These are phyloP conservation scores for Trichosanthes cucumerina DNA, from an alignment of 306 rosid species.

Conservation along the genomic window DNA sequence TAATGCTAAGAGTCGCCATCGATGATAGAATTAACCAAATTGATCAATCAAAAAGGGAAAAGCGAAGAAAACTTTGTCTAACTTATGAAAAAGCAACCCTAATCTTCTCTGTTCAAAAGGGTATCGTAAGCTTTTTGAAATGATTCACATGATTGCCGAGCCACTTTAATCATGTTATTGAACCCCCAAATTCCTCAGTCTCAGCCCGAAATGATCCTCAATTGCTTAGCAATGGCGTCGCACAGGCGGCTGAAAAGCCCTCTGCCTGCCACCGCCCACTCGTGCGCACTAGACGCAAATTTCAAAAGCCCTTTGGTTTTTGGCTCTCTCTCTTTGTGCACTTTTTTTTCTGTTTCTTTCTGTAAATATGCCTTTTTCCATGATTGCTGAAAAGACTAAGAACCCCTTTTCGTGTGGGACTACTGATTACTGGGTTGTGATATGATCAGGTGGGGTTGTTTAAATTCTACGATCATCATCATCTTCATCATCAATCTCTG, in stretches of 20 bases:
- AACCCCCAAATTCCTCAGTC: not conserved
- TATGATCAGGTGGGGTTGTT: slow-evolving; percentile 1
- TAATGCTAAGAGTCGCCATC: slow-evolving; percentile 5
- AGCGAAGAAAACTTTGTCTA: not conserved
- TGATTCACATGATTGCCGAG: not conserved
- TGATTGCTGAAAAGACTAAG: slow-evolving; percentile 5
- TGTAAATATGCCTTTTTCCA: not conserved
- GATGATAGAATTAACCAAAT: not conserved
- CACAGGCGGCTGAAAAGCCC: slow-evolving; percentile 4
- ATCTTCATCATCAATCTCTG: not conserved
- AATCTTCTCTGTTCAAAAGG: not conserved
- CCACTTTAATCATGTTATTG: not conserved
- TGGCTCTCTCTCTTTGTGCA: not conserved
- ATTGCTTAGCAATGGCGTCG: not conserved
- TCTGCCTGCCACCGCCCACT: not conserved
- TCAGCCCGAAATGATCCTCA: not conserved
- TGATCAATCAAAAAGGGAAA: not conserved
- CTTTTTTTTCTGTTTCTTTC: not conserved
- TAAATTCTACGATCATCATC: not conserved
- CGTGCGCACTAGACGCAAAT: not conserved
- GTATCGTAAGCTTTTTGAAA: not conserved
- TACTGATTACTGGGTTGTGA: slow-evolving; percentile 4
- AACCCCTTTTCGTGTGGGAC: slow-evolving; percentile 6
- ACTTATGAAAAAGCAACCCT: not conserved
- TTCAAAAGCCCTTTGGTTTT: not conserved